These are phyloP conservation scores for Blepharisma undulans DNA, from an alignment of 169 alveolate species.

Conservation along the genomic window DNA sequence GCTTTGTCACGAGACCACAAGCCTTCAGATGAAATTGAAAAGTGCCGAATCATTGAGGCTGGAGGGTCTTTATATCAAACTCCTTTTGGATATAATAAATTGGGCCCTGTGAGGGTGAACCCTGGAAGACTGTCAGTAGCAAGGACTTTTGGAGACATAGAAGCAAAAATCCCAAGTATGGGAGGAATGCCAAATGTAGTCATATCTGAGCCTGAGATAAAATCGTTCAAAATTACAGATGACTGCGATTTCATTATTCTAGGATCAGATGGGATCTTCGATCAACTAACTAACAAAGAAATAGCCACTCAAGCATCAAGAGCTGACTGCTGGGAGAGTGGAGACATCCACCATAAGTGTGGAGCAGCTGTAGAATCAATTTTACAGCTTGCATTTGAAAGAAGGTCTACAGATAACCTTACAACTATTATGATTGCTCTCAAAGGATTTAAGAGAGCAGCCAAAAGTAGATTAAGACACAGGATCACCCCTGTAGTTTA, in stretches of 20 bases:
- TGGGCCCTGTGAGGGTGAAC: constrained; percentile 72
- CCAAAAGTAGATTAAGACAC: not conserved
- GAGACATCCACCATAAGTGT: constrained; percentile 53
- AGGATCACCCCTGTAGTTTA: not conserved
- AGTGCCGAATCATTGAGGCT: constrained; percentile 64
- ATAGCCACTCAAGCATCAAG: not conserved
- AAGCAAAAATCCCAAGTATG: constrained; percentile 57
- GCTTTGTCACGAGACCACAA: constrained; percentile 80
- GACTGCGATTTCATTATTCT: constrained; percentile 64
- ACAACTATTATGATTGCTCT: constrained; percentile 71
- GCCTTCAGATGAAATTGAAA: constrained; percentile 77
- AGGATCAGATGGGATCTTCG: constrained; percentile 80
- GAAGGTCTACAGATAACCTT: constrained; percentile 65
- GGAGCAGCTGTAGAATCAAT: constrained; percentile 60
- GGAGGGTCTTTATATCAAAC: constrained; percentile 71
- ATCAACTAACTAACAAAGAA: constrained; percentile 58
- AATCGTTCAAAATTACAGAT: constrained; percentile 49
- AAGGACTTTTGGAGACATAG: constrained; percentile 74
- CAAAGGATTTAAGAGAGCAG: not conserved
- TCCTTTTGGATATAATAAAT: constrained; percentile 49
- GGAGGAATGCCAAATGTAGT: constrained; percentile 73
- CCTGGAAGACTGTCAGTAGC: constrained; percentile 77
- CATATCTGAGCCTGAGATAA: constrained; percentile 65
- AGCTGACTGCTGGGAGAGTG: constrained; percentile 42
- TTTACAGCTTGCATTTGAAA: constrained; percentile 58